These are phyloP conservation scores for Malania oleifera DNA, from an alignment of 164 flowering plant genomes.

Conservation along the genomic window DNA sequence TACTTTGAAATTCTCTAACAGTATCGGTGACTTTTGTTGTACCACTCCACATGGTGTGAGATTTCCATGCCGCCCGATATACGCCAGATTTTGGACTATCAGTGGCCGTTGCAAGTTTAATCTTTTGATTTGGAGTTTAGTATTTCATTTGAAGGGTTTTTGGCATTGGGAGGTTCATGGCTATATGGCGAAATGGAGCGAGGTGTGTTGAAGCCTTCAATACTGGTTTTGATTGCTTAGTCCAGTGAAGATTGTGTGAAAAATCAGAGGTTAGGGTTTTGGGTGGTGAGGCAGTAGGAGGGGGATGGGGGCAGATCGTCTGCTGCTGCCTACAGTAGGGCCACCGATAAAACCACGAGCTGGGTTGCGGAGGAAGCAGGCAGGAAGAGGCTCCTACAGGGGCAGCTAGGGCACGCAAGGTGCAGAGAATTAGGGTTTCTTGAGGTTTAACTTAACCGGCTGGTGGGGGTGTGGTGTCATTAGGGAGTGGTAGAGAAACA, in stretches of 20 bases:
- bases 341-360: constrained; percentile 82
- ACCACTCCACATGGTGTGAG: background rate
- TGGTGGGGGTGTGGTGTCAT: constrained; percentile 12
- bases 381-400: constrained; percentile 88
- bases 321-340: constrained; percentile 57
- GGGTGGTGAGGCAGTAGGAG: constrained; percentile 12
- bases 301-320: constrained; percentile 47
- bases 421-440: constrained; percentile 8
- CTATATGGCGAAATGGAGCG: constrained; percentile 1
- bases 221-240: constrained; percentile 9
- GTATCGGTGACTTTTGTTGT: no score
- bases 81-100: constrained; percentile 20
- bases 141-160: background rate
- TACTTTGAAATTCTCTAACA: background rate
- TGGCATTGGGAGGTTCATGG: constrained; percentile 9
- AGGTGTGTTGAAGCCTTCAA: background rate
- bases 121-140: background rate
- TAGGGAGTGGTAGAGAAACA: constrained; percentile 5
- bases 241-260: constrained; percentile 8
- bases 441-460: constrained; percentile 1
- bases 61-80: constrained; percentile 54
- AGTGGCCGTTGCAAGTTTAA: background rate
- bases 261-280: constrained; percentile 14
- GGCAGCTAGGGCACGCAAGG: constrained; percentile 53
- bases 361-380: constrained; percentile 83